A percentile compares a stretch with the other conserved stretches of the same genome.
phyloP scores from a whole-genome alignment of 1,139 yeast species.

The Meyerozyma smithsonii region DNA sequence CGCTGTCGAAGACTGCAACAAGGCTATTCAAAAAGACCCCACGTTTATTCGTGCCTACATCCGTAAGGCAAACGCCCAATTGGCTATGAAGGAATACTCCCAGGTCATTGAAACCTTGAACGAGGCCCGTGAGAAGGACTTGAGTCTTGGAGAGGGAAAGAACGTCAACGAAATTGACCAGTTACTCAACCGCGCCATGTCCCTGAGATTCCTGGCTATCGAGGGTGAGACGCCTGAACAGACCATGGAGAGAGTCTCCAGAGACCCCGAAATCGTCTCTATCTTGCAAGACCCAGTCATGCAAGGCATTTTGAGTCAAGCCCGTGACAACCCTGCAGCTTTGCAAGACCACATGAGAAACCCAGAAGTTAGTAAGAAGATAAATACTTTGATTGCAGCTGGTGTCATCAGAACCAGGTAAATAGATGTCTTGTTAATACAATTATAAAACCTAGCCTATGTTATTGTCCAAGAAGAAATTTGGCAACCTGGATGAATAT shows the following conservation, averaged over 20 bases:
- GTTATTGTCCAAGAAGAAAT: slow-evolving; percentile 37
- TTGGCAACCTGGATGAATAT: slow-evolving; percentile 25
- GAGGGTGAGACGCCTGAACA: slow-evolving; percentile 95
- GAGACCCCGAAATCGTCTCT: slow-evolving; percentile 90
- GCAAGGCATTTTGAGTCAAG: slow-evolving; percentile 93
- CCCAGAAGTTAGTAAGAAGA: slow-evolving; percentile 87
- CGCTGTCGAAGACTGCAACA: slow-evolving; percentile 87
- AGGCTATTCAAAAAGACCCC: slow-evolving; percentile 86
- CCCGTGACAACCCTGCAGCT: slow-evolving; percentile 94
- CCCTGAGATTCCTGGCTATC: slow-evolving; percentile 72
- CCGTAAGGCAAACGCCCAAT: slow-evolving; percentile 92
- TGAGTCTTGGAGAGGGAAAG: slow-evolving; percentile 51
- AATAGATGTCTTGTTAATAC: slow-evolving; percentile 7
- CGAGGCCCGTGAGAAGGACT: slow-evolving; percentile 71
- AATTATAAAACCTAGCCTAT: slow-evolving; percentile 15
- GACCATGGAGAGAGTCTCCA: slow-evolving; percentile 83
- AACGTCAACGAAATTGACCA: slow-evolving; percentile 77
- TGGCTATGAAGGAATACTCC: slow-evolving; percentile 84
- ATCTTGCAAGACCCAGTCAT: slow-evolving; percentile 95
- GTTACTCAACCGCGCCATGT: slow-evolving; percentile 69
- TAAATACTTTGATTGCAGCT: slow-evolving; percentile 88
- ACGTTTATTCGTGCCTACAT: slow-evolving; percentile 89
- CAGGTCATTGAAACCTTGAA: slow-evolving; percentile 79
- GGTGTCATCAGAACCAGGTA: slow-evolving; percentile 94
- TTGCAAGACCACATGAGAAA: slow-evolving; percentile 96